Percentiles rank a stretch among this genome's conserved stretches.
Evolutionary conservation across 2,329 filamentous ascomycete species (phyloP).

Genomic region (Aureobasidium subglaciale): DNA sequence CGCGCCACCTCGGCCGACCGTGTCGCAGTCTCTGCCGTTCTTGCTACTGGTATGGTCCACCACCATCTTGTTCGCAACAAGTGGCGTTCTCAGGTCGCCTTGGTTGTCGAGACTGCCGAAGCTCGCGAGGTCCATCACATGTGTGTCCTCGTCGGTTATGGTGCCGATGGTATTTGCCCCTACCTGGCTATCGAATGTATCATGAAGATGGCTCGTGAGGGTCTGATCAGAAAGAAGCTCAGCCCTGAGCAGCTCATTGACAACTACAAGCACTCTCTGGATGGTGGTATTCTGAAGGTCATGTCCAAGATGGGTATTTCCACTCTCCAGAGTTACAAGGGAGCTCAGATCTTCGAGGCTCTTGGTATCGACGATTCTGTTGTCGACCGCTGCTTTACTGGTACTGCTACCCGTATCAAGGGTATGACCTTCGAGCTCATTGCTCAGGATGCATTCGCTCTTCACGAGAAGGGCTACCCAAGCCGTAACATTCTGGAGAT

Average conservation of each 20-base stretch:
- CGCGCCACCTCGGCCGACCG: slow-evolving; percentile 75
- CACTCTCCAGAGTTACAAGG: slow-evolving; percentile 92
- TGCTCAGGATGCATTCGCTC: slow-evolving; percentile 86
- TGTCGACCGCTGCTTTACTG: slow-evolving; percentile 89
- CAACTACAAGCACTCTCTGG: slow-evolving; percentile 95
- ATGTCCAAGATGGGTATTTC: slow-evolving; percentile 99
- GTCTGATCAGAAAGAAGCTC: slow-evolving; percentile 84
- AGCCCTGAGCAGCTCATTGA: slow-evolving; percentile 74
- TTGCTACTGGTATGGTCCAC: slow-evolving; percentile 89
- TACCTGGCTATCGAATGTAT: slow-evolving; percentile 96
- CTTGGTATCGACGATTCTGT: slow-evolving; percentile 88
- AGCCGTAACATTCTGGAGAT: slow-evolving; percentile 68
- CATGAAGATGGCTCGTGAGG: slow-evolving; percentile 90
- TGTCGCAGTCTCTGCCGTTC: slow-evolving; percentile 74
- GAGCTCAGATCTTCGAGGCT: slow-evolving; percentile 94
- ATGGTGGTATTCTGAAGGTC: slow-evolving; percentile 94
- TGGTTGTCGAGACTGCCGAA: slow-evolving; percentile 88
- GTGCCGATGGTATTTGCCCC: slow-evolving; percentile 88
- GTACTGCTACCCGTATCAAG: slow-evolving; percentile 88
- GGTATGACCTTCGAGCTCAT: slow-evolving; percentile 91
- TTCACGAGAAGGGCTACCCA: slow-evolving; percentile 90
- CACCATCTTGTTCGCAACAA: slow-evolving; percentile 94
- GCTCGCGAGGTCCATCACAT: slow-evolving; percentile 97
- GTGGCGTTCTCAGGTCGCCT: slow-evolving; percentile 81
- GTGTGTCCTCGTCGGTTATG: slow-evolving; percentile 95